Conservation (phyloP, 345 rosid species). For the Moricandia moricandioides region DNA sequence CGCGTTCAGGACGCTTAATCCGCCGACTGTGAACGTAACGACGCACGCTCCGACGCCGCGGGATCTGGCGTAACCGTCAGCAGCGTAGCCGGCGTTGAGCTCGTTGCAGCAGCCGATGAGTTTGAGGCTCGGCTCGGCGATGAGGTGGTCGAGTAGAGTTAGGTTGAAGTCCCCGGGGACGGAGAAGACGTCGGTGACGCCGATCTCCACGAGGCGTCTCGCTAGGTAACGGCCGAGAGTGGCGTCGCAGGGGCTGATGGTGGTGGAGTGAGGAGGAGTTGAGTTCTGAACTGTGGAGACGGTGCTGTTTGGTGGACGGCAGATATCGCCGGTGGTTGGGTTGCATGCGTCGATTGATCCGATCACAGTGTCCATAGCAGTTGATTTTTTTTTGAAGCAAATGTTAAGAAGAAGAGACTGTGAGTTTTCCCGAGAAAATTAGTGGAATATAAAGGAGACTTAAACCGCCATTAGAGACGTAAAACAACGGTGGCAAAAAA, state of each 20-base stretch:
- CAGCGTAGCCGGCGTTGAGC: slow-evolving; percentile 72
- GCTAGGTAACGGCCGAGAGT: slow-evolving; percentile 71
- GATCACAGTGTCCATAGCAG: slow-evolving; percentile 31
- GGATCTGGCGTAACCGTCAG: slow-evolving; percentile 66
- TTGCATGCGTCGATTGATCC: slow-evolving; percentile 35
- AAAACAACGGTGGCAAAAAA: slow-evolving; percentile 26
- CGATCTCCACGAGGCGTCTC: slow-evolving; percentile 57
- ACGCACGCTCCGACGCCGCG: slow-evolving; percentile 72
- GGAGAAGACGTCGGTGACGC: slow-evolving; percentile 59
- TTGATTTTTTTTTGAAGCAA: background rate
- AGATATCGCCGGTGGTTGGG: slow-evolving; percentile 27
- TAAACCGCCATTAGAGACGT: slow-evolving; percentile 26
- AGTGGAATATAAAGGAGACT: slow-evolving; percentile 2
- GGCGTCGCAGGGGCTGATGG: slow-evolving; percentile 36
- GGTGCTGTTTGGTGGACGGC: slow-evolving; percentile 33
- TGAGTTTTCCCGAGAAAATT: background rate
- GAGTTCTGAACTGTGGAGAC: slow-evolving; percentile 32
- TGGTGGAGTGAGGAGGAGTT: slow-evolving; percentile 2
- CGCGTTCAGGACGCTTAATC: slow-evolving; percentile 55
- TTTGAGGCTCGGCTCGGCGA: slow-evolving; percentile 59
- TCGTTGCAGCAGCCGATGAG: slow-evolving; percentile 72
- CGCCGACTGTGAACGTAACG: slow-evolving; percentile 73
- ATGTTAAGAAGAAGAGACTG: background rate
- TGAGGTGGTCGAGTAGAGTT: slow-evolving; percentile 62
- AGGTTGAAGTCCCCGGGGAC: slow-evolving; percentile 76